A percentile compares a stretch with the other conserved stretches of the same genome.
phyloP scores from a whole-genome alignment of 2,329 filamentous ascomycete species.

The Colletotrichum higginsianum region DNA sequence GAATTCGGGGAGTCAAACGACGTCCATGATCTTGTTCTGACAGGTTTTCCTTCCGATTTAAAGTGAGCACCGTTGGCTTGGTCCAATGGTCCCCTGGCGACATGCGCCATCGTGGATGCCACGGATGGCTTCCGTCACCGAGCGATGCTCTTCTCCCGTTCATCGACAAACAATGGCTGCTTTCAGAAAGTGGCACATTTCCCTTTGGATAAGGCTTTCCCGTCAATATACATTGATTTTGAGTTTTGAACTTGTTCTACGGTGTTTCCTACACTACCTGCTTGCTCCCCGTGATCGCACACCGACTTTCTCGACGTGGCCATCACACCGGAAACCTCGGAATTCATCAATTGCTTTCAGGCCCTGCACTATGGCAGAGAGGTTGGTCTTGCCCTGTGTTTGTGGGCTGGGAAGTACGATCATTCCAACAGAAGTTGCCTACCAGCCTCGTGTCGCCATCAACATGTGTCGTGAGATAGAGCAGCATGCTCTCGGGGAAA shows the following conservation, averaged over 20 bases:
- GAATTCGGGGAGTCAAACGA: not conserved
- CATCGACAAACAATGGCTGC: not conserved
- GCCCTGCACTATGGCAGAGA: too few species aligned
- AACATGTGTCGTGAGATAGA: not conserved
- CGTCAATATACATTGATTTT: conserved; percentile 24
- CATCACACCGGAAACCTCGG: too few species aligned
- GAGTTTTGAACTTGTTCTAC: conserved; percentile 3
- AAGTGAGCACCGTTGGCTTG: not conserved
- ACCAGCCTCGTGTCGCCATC: conserved; percentile 1
- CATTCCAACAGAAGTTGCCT: not conserved
- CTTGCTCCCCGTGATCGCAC: not conserved
- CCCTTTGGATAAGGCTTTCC: not conserved
- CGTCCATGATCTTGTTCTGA: not conserved
- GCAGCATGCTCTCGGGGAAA: not conserved
- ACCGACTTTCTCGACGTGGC: too few species aligned
- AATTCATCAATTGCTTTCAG: not conserved
- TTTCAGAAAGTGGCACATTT: not conserved
- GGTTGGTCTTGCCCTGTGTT: too few species aligned
- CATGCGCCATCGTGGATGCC: conserved; percentile 1
- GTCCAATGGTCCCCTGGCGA: not conserved
- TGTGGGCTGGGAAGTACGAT: too few species aligned
- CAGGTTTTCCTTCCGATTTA: not conserved
- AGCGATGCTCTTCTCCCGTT: not conserved
- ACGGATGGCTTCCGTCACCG: not conserved
- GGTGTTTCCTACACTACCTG: not conserved